These are phyloP conservation scores for Solanum hybrid DNA, from an alignment of 305 asterid species.

Conservation along the genomic window DNA sequence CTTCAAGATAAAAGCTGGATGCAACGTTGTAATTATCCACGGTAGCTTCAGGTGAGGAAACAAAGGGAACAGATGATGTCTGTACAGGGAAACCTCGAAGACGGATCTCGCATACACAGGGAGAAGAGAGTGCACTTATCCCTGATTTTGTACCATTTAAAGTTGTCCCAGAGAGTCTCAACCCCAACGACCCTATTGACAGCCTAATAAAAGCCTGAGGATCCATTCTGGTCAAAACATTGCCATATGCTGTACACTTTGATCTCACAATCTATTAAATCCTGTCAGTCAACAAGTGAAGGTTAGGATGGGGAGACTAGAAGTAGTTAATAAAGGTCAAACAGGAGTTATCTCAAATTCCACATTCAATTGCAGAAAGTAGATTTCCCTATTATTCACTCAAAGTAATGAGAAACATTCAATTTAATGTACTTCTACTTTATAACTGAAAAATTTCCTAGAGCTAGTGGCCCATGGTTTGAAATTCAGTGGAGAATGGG, in stretches of 20 bases:
- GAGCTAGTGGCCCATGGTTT: neutral
- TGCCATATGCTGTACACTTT: slow-evolving; percentile 31
- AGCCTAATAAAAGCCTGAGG: slow-evolving; percentile 85
- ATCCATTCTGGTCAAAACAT: slow-evolving; percentile 56
- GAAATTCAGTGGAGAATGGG: neutral
- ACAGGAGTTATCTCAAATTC: neutral
- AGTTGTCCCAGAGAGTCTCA: slow-evolving; percentile 44
- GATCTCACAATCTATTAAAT: neutral
- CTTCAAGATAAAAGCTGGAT: slow-evolving; percentile 79
- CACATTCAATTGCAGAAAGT: neutral
- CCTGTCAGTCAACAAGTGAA: neutral
- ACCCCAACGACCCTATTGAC: slow-evolving; percentile 73
- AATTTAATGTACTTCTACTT: neutral
- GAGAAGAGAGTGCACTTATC: slow-evolving; percentile 43
- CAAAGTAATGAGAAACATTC: neutral
- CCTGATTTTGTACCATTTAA: slow-evolving; percentile 40
- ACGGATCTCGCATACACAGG: slow-evolving; percentile 77
- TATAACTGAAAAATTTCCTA: neutral
- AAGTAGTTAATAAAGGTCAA: slow-evolving; percentile 7
- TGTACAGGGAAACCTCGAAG: slow-evolving; percentile 96
- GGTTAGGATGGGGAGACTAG: slow-evolving; percentile 10
- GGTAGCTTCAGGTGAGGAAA: slow-evolving; percentile 60
- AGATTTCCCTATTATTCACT: neutral
- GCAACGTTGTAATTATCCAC: slow-evolving; percentile 54
- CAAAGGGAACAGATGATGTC: slow-evolving; percentile 57